phyloP scores from a whole-genome alignment of 163 green algal genomes.

The Chlorella variabilis region DNA sequence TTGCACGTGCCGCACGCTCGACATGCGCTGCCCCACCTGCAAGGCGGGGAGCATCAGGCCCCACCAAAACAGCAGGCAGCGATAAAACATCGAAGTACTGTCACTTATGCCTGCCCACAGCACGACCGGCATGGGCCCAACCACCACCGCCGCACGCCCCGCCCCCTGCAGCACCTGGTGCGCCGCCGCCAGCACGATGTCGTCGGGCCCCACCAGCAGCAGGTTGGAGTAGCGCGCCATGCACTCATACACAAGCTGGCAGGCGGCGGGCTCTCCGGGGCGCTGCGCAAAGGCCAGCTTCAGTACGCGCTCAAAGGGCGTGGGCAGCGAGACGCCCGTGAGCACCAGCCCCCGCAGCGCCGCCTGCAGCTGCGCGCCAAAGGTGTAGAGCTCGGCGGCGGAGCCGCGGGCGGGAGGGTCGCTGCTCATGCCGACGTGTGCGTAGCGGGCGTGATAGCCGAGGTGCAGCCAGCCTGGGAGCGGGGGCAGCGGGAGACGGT shows the following conservation, averaged over 20 bases:
- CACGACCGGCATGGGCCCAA: no score
- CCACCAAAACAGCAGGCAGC: no score
- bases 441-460: constrained; percentile 35
- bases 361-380: constrained; percentile 37
- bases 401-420: background rate
- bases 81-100: no score
- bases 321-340: constrained; percentile 49
- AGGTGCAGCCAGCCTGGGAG: constrained; percentile 42
- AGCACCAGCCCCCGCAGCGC: constrained; percentile 60
- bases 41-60: no score
- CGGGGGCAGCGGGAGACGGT: background rate
- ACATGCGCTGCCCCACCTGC: constrained; percentile 42
- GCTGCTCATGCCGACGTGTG: constrained; percentile 12
- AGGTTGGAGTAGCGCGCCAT: constrained; percentile 71
- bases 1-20: constrained; percentile 56
- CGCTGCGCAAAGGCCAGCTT: constrained; percentile 68
- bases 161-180: constrained; percentile 20
- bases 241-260: constrained; percentile 71
- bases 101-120: no score
- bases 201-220: constrained; percentile 37
- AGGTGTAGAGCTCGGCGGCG: constrained; percentile 27
- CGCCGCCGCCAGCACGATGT: constrained; percentile 37
- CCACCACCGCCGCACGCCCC: background rate
- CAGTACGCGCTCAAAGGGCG: constrained; percentile 74
- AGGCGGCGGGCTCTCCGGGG: constrained; percentile 47